Evolutionary conservation across 441 rosid species (phyloP), one percentile per base, ranked within the genome.

Genomic region (Viola pubescens): DNA sequence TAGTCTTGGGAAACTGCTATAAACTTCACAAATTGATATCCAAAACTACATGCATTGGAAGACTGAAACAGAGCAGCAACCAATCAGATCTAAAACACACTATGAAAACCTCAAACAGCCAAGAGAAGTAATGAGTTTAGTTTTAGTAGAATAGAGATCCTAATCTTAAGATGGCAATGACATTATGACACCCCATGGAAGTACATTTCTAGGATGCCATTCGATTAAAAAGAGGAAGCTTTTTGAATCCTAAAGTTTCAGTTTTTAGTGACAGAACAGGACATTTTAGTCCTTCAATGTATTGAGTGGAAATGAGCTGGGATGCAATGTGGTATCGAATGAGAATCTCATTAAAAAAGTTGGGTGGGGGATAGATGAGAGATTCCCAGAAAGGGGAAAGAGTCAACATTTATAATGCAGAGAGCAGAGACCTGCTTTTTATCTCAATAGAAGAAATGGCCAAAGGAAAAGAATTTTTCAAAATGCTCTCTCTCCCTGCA

Each of bases 221-320:
- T 41, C 58, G 19, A 19, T 46, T 43, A 8, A 48, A 58, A 34
- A 51, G 6, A 26, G 42, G 34, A 59, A 9, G n/a, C 26, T 53
- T 38, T 43, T 37, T 10, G 48, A 14, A 65, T 56, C 37, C 53
- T 48, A 44, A 39, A 9, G 49, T 34, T 5, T 43, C 10, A 6
- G 10, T 43, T 6, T 42, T 9, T 43, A 6, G 8, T 6, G 46
- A 12, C 49, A 8, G 11, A 64, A 64, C 34, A 26, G 80, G 78
- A 67, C 19, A 76, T 47, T 65, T 34, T 67, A 68, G 85, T 74
- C 77, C 73, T 51, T 57, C 52, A 67, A 51, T 54, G 42, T 37
- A 44, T 42, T 61, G 26, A 37, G 26, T 50, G 8, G 65, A 60
- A 4, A 74, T 76, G 81, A 76, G 85, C 82, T 80, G 85, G 82